Evolutionary conservation across 2,329 filamentous ascomycete species (phyloP), one percentile per base, ranked within the genome.

Genomic region (Fusarium sp.): DNA sequence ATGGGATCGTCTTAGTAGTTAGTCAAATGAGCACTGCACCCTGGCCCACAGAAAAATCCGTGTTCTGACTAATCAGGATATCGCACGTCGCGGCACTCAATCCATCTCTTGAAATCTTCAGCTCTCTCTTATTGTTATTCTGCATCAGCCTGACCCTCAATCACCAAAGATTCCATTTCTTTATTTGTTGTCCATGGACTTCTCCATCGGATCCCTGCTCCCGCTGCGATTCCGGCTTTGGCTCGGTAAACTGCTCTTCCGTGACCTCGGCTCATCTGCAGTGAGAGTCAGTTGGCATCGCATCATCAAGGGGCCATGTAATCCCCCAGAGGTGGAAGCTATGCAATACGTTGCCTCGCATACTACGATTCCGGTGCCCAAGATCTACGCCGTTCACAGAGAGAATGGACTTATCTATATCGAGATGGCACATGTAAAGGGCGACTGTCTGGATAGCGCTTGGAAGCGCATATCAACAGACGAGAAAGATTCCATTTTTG

Each of bases 291-390:
- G 71, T 60, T 65, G 59, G 67, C 60, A 70, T 45, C 67, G 71
- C 33, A 29, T 73, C 45, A 70, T 72, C 55, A 72, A 72, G 50
- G 70, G 71, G 53, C 71, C 70, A 62, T 71, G 69, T 49, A 49
- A 61, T 15, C 70, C 68, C 6, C 47, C 66, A 2, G 70, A 73
- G 56, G 53, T 73, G 5, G 71, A 72, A 46, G 71, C 70, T 11
- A 69, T 73, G 66, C 65, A 68, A 45, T 74, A 73, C 44, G 51
- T 74, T 48, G 64, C 69, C 33, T 29, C 41, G 41, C 57, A 72
- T 44, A 73, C 71, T 27, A 49, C 46, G 3, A 61, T 74, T 29
- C 72, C 72, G 8, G 47, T 75, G 1, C 71, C 70, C 19, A 68
- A 46, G 29, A 9, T 75, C 19, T 66, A 70, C 33, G 62, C 55